Evolutionary conservation across 2,329 filamentous ascomycete species (phyloP), one percentile per base, ranked within the genome.

Genomic region (Pezizomycotina sp.): DNA sequence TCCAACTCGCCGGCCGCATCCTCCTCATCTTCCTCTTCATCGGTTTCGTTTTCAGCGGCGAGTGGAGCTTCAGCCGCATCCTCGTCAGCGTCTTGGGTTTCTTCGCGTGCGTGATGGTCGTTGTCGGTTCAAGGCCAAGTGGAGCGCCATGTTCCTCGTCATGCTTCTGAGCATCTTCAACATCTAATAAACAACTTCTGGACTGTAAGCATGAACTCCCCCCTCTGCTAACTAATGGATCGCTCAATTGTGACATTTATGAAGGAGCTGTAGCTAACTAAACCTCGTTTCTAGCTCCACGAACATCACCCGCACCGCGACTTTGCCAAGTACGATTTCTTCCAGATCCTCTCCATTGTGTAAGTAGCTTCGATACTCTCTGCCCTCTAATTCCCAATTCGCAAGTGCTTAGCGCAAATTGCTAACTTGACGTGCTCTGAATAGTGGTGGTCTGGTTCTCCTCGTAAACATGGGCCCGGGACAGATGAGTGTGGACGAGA

Each of bases 81-180:
- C 52, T 83, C 35, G 84, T 93, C 49, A 89, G 79, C 48, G 52
- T 83, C 46, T 62, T 95, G 45, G 89, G 89, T 37, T 72, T 91
- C 38, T 67, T 93, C 38, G 86, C 89, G 45, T 95, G 84, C 55
- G 69, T 98, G 53, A 98, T 98, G 89, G 89, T 98, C 45, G 81
- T 93, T 34, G 89, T 98, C 48, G 89, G 89, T 98, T 98, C 74
- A 98, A 98, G 74, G 86, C 89, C 55, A 98, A 98, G 73, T 92
- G 83, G 67, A 93, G 84, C 60, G 89, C 89, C 26, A 84, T 89
- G 35, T 78, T 98, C 52, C 66, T 98, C 50, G 89, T 98, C 19
- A 71, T 98, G 42, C 83, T 98, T 53, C 66, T 98, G 54, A 93
- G 84, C 62, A 65, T 93, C 47, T 98, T 98, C 68, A 98, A 98